Conservation (phyloP, 2,329 filamentous ascomycete genomes). For the Alternaria sp. region DNA sequence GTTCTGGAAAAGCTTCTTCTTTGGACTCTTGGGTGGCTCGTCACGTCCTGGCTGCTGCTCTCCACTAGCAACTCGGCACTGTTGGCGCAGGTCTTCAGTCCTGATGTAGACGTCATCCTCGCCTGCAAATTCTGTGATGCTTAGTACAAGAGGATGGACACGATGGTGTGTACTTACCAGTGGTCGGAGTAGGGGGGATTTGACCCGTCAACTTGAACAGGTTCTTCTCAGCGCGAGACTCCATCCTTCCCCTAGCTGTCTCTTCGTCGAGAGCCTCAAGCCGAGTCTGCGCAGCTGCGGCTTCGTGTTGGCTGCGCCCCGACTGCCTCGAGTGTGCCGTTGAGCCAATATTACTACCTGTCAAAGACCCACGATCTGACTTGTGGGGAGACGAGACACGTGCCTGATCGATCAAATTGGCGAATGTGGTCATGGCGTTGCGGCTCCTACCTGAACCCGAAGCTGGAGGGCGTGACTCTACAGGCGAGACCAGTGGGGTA, state of each 20-base stretch:
- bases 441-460: constrained; percentile 31
- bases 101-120: constrained; percentile 28
- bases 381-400: constrained; percentile 34
- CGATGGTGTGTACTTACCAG: constrained; percentile 21
- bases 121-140: constrained; percentile 12
- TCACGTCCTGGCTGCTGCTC: constrained; percentile 22
- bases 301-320: constrained; percentile 30
- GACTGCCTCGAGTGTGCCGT: constrained; percentile 38
- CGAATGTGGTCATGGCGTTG: constrained; percentile 33
- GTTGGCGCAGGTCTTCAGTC: constrained; percentile 33
- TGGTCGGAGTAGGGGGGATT: constrained; percentile 33
- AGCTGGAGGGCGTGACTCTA: constrained; percentile 22
- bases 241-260: constrained; percentile 53
- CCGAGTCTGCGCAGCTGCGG: constrained; percentile 21
- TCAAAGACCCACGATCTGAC: constrained; percentile 25
- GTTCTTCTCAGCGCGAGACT: constrained; percentile 51
- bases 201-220: constrained; percentile 48
- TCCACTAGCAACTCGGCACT: constrained; percentile 27
- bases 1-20: constrained; percentile 53
- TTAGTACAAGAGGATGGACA: constrained; percentile 2
- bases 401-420: constrained; percentile 39
- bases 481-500: constrained; percentile 26
- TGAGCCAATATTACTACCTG: constrained; percentile 27
- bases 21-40: constrained; percentile 49
- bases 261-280: constrained; percentile 38